Base-by-base conservation (phyloP, 2,329 filamentous ascomycete species). In the Claviceps monticola region DNA sequence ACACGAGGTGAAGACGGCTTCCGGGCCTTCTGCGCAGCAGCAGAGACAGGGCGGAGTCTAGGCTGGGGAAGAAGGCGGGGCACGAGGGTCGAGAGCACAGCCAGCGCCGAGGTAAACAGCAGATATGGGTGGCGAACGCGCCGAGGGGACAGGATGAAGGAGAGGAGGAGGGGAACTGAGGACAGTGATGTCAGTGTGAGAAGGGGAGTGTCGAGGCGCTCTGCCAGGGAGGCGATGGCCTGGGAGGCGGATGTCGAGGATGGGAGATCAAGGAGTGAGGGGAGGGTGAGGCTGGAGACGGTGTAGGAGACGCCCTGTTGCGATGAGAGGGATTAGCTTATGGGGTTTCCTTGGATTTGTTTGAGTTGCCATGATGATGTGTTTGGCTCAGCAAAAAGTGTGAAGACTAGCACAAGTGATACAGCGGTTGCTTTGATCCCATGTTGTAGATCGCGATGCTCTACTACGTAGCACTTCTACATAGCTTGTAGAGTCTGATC, bases 281-380 rank as follows among this genome's bases (percentile, higher is more conserved):
- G 90, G 54, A 95, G 79, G 26, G 87, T 82, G 57, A 94, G 72
- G 54, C 81, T 79, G 21, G 84, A 84, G 59, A 93, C 79, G 47
- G 88, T 85, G 71, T 91, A 94, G 49, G 90, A 95, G 54, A 93
- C 78, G 67, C 91, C 91, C 91, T 96, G 61, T 29, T 42, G 11
- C 29, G 16, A 37, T 39, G 39, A 21, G 5, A 46, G 53, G 5
- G 49, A 47, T 52, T 38, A 54, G 41, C 21, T 45, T 19, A n/a
- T 17, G 56, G 52, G 51, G 55, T 21, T 39, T 51, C 26, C 26
- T 50, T 17, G 37, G 37, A 16, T 11, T 29, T 48, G 5, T 2
- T 38, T 8, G 3, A 8, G 9, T 11, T 13, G 11, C 16, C n/a
- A 13, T 36, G 9, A 13, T 29, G 23, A 34, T 46, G 6, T 29